Evolutionary conservation across 2,329 filamentous ascomycete genomes (phyloP), one percentile per base, ranked within the genome.

Genomic region (Diaporthe sp.): DNA sequence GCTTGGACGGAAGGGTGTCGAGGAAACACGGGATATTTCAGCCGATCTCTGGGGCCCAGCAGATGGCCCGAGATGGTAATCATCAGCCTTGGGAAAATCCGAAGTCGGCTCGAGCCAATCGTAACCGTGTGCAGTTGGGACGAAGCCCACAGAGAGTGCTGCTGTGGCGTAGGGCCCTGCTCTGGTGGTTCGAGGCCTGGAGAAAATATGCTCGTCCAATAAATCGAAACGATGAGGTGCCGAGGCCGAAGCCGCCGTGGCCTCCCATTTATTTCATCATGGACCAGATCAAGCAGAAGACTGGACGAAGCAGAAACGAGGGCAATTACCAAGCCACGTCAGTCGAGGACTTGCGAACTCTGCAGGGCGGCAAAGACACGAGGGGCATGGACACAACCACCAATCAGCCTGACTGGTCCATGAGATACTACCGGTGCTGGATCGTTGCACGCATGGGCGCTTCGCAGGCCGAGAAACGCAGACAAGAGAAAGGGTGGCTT

Each of bases 1-100:
- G 63, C 63, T 68, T 68, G 63, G 63, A 53, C 63, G 63, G 63
- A 68, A 68, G 63, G 44, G 15, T 22, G 63, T 53, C 25, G 63
- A 68, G 47, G 63, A 68, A 68, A 68, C 47, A 68, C 47, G 63
- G 63, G 63, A 68, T 68, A 68, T 39, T 68, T 68, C 63, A 30
- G 47, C 63, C 63, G 47, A 68, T 68, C 44, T 68, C 27, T 68
- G 30, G 15, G 61, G 63, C 47, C 32, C 32, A 53, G 63, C 63
- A 68, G 12, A 53, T 68, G 63, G 32, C 63, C 63, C 63, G 47
- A 68, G 15, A 30, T 39, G 63, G 44, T 53, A 53, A 53, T 13
- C 44, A 39, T 25, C 63, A 51, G 47, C 63, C 63, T 15, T 68
- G 63, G 30, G 63, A 68, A 25, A 25, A 68, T 68, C 32, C 32